Conservation (phyloP, 2,329 filamentous ascomycete species). For the Lachnellula willkommii region DNA sequence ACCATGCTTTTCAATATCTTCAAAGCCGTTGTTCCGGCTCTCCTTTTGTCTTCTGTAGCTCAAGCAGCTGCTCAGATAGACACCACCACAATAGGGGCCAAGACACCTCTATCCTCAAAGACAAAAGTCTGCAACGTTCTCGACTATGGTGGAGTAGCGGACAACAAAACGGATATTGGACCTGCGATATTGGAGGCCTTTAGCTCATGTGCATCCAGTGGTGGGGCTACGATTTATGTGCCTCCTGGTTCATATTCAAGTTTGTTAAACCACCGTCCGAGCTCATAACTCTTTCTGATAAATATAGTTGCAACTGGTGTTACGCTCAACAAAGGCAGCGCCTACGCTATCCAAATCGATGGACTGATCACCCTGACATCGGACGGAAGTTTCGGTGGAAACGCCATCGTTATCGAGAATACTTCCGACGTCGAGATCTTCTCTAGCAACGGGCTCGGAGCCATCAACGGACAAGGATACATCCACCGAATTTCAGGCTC, state of each 20-base stretch:
- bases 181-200: constrained; percentile 29
- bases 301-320: constrained; percentile 13
- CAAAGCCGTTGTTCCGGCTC: not conserved
- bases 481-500: constrained; percentile 27
- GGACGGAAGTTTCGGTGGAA: constrained; percentile 13
- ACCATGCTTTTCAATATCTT: not conserved
- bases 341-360: constrained; percentile 35
- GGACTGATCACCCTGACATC: constrained; percentile 26
- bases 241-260: constrained; percentile 15
- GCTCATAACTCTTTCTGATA: not conserved
- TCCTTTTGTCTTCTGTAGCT: constrained; percentile 10
- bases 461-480: constrained; percentile 35
- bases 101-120: constrained; percentile 28
- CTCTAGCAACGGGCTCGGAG: constrained; percentile 31
- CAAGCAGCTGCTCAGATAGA: constrained; percentile 12
- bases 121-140: constrained; percentile 31
- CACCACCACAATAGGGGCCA: constrained; percentile 24
- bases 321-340: constrained; percentile 25
- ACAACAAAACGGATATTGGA: constrained; percentile 32
- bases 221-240: constrained; percentile 16
- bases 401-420: constrained; percentile 18
- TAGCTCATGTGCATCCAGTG: constrained; percentile 25
- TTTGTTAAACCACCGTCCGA: not conserved
- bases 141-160: constrained; percentile 29
- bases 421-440: constrained; percentile 33